Conservation (phyloP, 2,329 filamentous ascomycete genomes). For the Penicillium sp. region DNA sequence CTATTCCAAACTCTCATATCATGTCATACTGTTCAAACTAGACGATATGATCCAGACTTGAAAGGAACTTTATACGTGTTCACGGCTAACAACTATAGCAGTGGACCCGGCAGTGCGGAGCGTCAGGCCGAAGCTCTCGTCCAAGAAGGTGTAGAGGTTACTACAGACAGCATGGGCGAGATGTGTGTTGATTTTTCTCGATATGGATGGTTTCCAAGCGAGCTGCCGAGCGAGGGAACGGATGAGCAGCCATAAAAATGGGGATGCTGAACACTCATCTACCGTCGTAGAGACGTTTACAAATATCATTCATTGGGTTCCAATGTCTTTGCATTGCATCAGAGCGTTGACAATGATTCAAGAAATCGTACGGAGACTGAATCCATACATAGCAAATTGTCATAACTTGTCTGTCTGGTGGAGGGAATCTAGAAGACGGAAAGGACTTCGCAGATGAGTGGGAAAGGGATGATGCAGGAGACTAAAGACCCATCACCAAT, state of each 20-base stretch:
- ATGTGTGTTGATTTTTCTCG: slow-evolving; percentile 43
- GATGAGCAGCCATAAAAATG: slow-evolving; percentile 4
- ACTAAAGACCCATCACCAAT: not conserved
- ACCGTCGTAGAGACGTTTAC: not conserved
- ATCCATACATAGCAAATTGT: not conserved
- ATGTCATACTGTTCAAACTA: not conserved
- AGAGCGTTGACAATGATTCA: not conserved
- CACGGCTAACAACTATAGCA: slow-evolving; percentile 15
- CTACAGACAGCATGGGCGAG: slow-evolving; percentile 46
- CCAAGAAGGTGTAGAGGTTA: slow-evolving; percentile 45
- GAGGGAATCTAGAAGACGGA: not conserved
- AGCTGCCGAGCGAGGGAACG: slow-evolving; percentile 49
- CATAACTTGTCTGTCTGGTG: not conserved
- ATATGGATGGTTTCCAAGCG: slow-evolving; percentile 53
- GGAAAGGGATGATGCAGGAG: not conserved
- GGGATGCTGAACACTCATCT: slow-evolving; percentile 10
- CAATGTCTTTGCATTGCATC: not conserved
- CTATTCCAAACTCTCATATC: not conserved
- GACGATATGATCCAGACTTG: not conserved
- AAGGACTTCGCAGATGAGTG: not conserved
- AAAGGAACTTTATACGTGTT: not conserved
- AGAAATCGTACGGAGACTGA: not conserved
- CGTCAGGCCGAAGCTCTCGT: slow-evolving; percentile 45
- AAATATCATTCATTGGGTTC: too few relatives aligned
- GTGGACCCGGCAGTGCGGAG: slow-evolving; percentile 45